Evolutionary conservation across 768 basidiomycete genomes (phyloP), one percentile per base, ranked within the genome.

Genomic region (Lactifluus volemus): DNA sequence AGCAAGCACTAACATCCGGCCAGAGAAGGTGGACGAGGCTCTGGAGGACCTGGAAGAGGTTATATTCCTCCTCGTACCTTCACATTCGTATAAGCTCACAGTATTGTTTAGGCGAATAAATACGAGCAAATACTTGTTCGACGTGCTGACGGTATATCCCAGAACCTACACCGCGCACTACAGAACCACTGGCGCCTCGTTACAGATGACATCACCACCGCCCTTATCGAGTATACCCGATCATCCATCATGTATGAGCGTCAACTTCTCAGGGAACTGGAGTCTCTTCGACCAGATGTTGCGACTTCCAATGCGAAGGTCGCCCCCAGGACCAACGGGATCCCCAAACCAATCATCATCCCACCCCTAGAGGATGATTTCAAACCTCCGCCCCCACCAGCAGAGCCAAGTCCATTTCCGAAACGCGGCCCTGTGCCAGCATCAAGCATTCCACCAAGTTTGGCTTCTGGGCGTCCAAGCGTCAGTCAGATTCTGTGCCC

Each of bases 1-100:
- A 70, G 86, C 86, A 9, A 92, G 89, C 66, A 83, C 86, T 30
- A 92, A 85, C 64, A 98, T 96, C 60, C 83, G 85, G 52, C 81
- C 90, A 19, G 88, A 92, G 60, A 84, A 84, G 47, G 92, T 94
- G 15, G 92, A 93, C 69, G 92, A 95, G 67, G 92, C 94, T 2
- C 70, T 96, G 63, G 92, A 94, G 69, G 94, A 96, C 55, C 82
- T 95, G 71, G 89, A 95, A 72, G 94, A 95, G 85, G 92, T 92
- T 19, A 57, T 55, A 72, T 71, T 19, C 17, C 55, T 21, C 17
- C 54, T 56, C 32, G 7, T 17, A 38, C 47, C 38, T 45, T 36
- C 12, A 45, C n/a, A 52, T 14, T 21, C 49, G 49, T 49, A 50
- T 66, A 52, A 64, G 36, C 52, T 63, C 48, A 63, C 17, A 6